Evolutionary conservation across 331 rosid genomes (phyloP).

Genomic region (Quercus tomentella): DNA sequence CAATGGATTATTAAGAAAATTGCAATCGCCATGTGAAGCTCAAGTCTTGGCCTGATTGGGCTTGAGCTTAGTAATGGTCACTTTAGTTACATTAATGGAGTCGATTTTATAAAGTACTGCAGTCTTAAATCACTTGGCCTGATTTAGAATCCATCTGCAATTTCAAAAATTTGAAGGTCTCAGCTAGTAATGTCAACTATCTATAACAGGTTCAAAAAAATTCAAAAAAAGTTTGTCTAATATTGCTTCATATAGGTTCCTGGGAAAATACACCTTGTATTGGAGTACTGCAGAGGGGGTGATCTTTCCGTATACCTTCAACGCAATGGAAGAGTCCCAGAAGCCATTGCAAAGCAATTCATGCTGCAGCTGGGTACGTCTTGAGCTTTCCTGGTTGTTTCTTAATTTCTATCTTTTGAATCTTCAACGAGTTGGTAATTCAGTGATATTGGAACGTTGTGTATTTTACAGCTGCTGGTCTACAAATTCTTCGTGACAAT

Average conservation of each 20-base stretch:
- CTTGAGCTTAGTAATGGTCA: background rate
- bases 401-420: background rate
- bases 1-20: background rate
- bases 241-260: constrained; percentile 60
- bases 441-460: constrained; percentile 19
- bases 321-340: constrained; percentile 80
- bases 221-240: background rate
- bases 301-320: constrained; percentile 87
- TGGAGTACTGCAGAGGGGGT: constrained; percentile 96
- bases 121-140: background rate
- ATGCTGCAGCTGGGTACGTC: constrained; percentile 91
- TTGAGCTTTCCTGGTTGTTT: constrained; percentile 10
- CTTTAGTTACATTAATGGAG: background rate
- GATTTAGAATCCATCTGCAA: background rate
- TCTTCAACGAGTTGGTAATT: background rate
- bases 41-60: background rate
- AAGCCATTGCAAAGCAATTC: constrained; percentile 80
- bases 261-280: constrained; percentile 92
- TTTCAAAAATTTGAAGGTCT: background rate
- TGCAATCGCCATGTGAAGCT: background rate
- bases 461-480: constrained; percentile 78
- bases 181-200: background rate
- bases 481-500: constrained; percentile 89
- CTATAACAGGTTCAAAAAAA: background rate
- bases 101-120: background rate